Evolutionary conservation across 2,329 filamentous ascomycete genomes (phyloP).

Genomic region (Colletotrichum sp.): DNA sequence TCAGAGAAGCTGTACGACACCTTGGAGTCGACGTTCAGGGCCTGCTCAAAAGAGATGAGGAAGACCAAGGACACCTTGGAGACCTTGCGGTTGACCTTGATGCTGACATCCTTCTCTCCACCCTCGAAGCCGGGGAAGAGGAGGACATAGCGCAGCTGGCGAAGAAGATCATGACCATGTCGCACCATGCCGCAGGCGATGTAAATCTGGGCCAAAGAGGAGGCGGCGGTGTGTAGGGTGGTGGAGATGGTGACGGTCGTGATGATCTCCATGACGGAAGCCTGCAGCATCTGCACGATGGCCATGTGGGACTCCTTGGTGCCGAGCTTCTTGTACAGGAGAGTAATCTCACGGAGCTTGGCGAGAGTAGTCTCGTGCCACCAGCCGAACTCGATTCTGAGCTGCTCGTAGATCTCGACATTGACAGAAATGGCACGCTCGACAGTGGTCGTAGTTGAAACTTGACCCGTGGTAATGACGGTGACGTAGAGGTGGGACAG

Average conservation of each 20-base stretch:
- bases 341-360: constrained; percentile 46
- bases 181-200: constrained; percentile 42
- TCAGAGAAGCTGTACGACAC: constrained; percentile 42
- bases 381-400: constrained; percentile 47
- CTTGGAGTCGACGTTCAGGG: constrained; percentile 35
- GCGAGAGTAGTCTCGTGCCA: constrained; percentile 50
- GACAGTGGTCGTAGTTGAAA: constrained; percentile 37
- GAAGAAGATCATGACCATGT: constrained; percentile 46
- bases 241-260: constrained; percentile 40
- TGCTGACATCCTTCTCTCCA: constrained; percentile 28
- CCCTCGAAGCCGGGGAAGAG: constrained; percentile 47
- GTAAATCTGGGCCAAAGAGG: constrained; percentile 51
- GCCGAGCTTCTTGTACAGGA: constrained; percentile 43
- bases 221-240: constrained; percentile 53
- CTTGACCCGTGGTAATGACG: constrained; percentile 41
- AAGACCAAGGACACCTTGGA: constrained; percentile 47
- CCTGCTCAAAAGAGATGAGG: constrained; percentile 48
- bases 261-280: constrained; percentile 45
- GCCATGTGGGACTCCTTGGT: constrained; percentile 41
- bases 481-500: constrained; percentile 50
- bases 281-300: constrained; percentile 42
- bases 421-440: constrained; percentile 36
- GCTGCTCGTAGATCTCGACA: constrained; percentile 46
- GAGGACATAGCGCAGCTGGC: constrained; percentile 54
- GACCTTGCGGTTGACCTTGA: constrained; percentile 40